Evolutionary conservation across 2,329 filamentous ascomycete genomes (phyloP), one percentile per base, ranked within the genome.

Genomic region (Bipolaris zeicola): DNA sequence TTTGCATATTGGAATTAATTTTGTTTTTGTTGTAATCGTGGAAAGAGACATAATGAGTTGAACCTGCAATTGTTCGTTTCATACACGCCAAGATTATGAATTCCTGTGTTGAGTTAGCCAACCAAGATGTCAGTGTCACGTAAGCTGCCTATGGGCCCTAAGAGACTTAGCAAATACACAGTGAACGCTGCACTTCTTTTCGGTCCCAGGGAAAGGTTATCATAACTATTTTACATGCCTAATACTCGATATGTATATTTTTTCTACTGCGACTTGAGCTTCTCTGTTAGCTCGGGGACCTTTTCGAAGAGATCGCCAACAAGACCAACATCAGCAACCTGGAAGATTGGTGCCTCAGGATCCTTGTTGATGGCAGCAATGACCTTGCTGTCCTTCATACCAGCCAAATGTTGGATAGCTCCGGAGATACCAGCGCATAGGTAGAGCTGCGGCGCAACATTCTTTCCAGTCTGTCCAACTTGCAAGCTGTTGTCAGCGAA

Each of bases 301-400:
- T 92, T 93, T 55, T 96, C 92, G 74, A 98, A 98, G 68, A 99
- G 79, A 81, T 99, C 95, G 38, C 93, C 94, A 5, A 99, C 94
- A 50, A 99, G 81, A 11, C 95, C 95, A 51, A 98, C 92, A 78
- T 99, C 95, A 4, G 95, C 95, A 57, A 99, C 87, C 79, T 99
- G 95, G 84, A 99, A 99, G 68, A 99, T 99, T 28, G 95, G 95
- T 55, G 95, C 95, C 78, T 99, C 95, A 4, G 88, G 82, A 73
- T 99, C 95, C 82, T 99, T 99, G 84, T 99, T 99, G 74, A 99
- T 98, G 13, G 92, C 92, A 20, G 94, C 95, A 80, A 99, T 99
- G 57, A 99, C 95, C 82, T 99, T 99, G 82, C 92, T 97, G 75
- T 99, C 95, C 85, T 99, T 99, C 95, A 99, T 99, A 74, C 95